A percentile compares a stretch with the other conserved stretches of the same genome.
Conservation (phyloP, 495 filamentous ascomycete genomes). For the Pseudevernia furfuracea region DNA sequence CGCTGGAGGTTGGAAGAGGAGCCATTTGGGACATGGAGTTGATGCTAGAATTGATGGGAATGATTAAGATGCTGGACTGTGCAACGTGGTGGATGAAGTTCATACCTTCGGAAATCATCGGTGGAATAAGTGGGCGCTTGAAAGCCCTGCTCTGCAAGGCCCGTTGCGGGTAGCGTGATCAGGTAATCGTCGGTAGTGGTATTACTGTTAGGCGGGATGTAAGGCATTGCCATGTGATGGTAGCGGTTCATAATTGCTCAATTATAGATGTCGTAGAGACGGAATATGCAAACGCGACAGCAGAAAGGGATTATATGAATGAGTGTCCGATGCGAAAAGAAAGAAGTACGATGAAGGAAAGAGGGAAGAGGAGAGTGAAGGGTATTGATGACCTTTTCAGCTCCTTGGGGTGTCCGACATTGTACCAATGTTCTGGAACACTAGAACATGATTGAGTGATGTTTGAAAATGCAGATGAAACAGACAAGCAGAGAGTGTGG, state of each 20-base stretch:
- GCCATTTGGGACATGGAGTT: conserved; percentile 9
- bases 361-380: background rate
- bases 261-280: conserved; percentile 11
- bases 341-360: background rate
- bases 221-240: conserved; percentile 55
- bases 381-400: background rate
- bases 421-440: no score
- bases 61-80: background rate
- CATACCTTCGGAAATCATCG: conserved; percentile 16
- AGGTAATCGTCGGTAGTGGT: conserved; percentile 46
- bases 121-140: conserved; percentile 29
- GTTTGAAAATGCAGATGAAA: background rate
- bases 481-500: background rate
- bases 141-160: conserved; percentile 40
- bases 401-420: background rate
- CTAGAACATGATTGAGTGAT: background rate
- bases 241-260: conserved; percentile 51
- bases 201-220: conserved; percentile 48
- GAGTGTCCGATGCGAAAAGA: background rate
- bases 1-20: conserved; percentile 8
- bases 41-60: background rate
- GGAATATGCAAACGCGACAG: background rate
- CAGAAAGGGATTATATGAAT: background rate
- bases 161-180: conserved; percentile 45
- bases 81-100: background rate